Percentiles rank a stretch among this genome's conserved stretches.
phyloP scores from a whole-genome alignment of 331 rosid species.

The Ulmus americana region DNA sequence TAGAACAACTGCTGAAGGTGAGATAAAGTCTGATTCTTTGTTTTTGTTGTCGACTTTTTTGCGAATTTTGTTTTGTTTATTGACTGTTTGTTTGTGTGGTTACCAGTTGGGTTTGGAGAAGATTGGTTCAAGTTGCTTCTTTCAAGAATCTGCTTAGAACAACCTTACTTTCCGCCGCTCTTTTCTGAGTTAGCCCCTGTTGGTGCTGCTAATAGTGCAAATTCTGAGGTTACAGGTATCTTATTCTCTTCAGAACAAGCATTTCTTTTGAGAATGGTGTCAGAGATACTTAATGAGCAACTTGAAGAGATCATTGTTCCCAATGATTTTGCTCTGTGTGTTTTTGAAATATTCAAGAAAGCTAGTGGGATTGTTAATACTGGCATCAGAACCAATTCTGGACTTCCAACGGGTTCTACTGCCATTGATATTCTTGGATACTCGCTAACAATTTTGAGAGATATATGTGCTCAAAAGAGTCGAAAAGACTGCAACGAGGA shows the following conservation, averaged over 20 bases:
- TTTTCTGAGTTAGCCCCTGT: constrained; percentile 34
- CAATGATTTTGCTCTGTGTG: constrained; percentile 38
- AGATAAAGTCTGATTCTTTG: background rate
- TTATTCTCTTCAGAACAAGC: constrained; percentile 46
- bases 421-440: constrained; percentile 58
- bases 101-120: constrained; percentile 57
- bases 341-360: constrained; percentile 52
- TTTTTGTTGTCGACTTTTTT: background rate
- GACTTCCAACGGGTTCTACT: constrained; percentile 58
- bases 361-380: constrained; percentile 29
- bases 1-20: constrained; percentile 49
- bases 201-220: constrained; percentile 13
- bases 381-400: constrained; percentile 27
- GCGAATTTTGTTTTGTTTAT: background rate
- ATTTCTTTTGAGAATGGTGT: constrained; percentile 45
- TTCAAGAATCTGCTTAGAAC: constrained; percentile 62
- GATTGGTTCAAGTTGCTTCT: constrained; percentile 66
- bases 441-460: constrained; percentile 59
- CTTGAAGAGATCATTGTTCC: constrained; percentile 35
- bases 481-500: constrained; percentile 18
- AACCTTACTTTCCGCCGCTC: constrained; percentile 42
- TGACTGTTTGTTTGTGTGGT: constrained; percentile 5
- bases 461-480: constrained; percentile 51
- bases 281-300: constrained; percentile 52
- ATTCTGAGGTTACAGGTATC: constrained; percentile 10